Conservation (phyloP, 148 eudicot species). For the Chenopodium suecicum region DNA sequence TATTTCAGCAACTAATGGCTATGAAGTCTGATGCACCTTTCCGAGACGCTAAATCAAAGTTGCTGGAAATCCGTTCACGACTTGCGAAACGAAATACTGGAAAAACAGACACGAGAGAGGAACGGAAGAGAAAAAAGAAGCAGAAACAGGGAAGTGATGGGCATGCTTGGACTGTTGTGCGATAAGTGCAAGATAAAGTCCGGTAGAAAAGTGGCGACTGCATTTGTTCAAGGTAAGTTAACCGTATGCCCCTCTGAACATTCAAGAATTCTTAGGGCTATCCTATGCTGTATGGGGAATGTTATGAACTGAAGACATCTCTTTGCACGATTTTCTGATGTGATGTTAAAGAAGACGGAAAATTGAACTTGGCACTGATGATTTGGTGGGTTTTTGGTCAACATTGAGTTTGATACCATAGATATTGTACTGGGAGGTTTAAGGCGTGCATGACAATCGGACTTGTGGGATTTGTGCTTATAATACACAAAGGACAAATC, state of each 20-base stretch:
- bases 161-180: conserved; percentile 66
- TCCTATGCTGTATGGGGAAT: not conserved
- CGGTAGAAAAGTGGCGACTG: not conserved
- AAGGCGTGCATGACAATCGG: not conserved
- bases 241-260: not conserved
- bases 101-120: conserved; percentile 45
- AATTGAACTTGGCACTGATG: not conserved
- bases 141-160: conserved; percentile 56
- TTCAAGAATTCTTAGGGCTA: not conserved
- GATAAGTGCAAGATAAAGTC: conserved; percentile 19
- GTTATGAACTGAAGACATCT: not conserved
- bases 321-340: not conserved
- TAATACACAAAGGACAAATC: not conserved
- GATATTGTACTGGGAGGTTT: not conserved
- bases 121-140: conserved; percentile 73
- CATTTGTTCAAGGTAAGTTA: not conserved
- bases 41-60: conserved; percentile 68
- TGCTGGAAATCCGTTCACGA: conserved; percentile 63
- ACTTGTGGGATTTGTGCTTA: not conserved
- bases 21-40: conserved; percentile 75
- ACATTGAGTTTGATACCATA: conserved; percentile 1
- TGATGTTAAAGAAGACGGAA: not conserved
- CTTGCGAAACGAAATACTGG: conserved; percentile 49
- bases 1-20: conserved; percentile 82
- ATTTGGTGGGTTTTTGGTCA: not conserved